Base-by-base conservation (phyloP, 2,329 filamentous ascomycete genomes). In the Penicillium aurantiogriseum region DNA sequence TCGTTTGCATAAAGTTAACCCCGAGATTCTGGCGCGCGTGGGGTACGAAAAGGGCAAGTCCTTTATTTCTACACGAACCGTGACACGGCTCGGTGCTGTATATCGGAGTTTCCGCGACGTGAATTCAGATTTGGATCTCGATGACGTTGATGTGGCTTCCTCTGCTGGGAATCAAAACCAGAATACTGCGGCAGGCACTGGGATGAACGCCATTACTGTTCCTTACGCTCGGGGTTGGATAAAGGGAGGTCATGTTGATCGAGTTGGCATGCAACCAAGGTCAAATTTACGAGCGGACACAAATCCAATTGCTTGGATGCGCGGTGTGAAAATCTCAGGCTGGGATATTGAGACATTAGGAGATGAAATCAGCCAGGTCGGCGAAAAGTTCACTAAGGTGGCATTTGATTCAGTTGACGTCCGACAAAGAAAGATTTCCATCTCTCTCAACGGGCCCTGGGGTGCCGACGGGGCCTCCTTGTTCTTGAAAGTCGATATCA, bases 21-120 rank as follows among this genome's bases (percentile, higher is more conserved):
- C 85, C 1, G 78, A 85, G 27, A 79, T 87, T 31, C 78, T 94
- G 0, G 80, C 84, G 57, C 80, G 83, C 2, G 88, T 95, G 17
- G 91, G 90, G 3, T 89, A 90, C 70, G 79, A 85, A 45, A 91
- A 88, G 69, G 91, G 90, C 5, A 82, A 80, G 51, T 81, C 82
- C 4, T 84, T 88, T 21, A 82, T 82, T 7, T 85, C 85, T 39
- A 86, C 83, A 31, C 77, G 92, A 10, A 87, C 84, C 51, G 78
- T 92, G 42, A 96, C 92, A 13, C 85, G 92, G n/a, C 88, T 88
- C 71, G 92, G 92, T 11, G 91, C 92, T 6, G 78, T 83, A 2
- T 97, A 97, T 78, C 90, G 89, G 71, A 93, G 90, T 0, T 97
- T 93, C 68, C 86, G 90, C 45, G 86, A 91, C 40, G 81, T 89